These are phyloP conservation scores for Mesembryanthemum crystallinum DNA, from an alignment of 148 eudicot genomes.

Conservation along the genomic window DNA sequence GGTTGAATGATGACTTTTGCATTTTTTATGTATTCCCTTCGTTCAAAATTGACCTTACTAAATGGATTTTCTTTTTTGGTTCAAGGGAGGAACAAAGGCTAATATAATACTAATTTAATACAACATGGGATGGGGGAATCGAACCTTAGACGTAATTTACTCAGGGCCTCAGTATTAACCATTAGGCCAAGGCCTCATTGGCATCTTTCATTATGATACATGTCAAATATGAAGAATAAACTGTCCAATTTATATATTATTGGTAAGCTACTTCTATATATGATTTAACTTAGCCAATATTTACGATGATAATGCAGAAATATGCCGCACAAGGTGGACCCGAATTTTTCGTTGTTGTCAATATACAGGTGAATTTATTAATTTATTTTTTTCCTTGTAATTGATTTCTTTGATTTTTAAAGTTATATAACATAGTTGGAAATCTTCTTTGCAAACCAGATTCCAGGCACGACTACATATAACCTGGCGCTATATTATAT, in stretches of 20 bases:
- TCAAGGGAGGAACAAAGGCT: too few relatives aligned
- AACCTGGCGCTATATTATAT: conserved; percentile 53
- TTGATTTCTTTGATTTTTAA: background rate
- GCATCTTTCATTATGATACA: too few relatives aligned
- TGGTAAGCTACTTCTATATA: background rate
- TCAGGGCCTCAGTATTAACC: too few relatives aligned
- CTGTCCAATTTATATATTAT: too few relatives aligned
- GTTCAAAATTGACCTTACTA: too few relatives aligned
- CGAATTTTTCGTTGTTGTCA: conserved; percentile 64
- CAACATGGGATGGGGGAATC: too few relatives aligned
- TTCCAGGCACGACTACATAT: conserved; percentile 56
- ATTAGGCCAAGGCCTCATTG: too few relatives aligned
- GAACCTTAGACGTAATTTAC: too few relatives aligned
- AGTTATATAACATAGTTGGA: background rate
- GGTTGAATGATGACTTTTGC: conserved; percentile 26
- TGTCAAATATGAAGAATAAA: background rate
- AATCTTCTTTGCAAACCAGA: conserved; percentile 23
- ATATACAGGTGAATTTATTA: conserved; percentile 58
- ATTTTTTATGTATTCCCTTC: too few relatives aligned
- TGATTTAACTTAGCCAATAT: background rate
- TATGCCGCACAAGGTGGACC: conserved; percentile 63
- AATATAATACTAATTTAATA: too few relatives aligned
- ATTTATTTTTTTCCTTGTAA: background rate
- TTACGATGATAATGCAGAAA: conserved; percentile 39
- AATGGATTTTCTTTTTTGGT: too few relatives aligned